Conservation (phyloP, 192 early-diverging fungal species). For the Linnemannia schmuckeri region DNA sequence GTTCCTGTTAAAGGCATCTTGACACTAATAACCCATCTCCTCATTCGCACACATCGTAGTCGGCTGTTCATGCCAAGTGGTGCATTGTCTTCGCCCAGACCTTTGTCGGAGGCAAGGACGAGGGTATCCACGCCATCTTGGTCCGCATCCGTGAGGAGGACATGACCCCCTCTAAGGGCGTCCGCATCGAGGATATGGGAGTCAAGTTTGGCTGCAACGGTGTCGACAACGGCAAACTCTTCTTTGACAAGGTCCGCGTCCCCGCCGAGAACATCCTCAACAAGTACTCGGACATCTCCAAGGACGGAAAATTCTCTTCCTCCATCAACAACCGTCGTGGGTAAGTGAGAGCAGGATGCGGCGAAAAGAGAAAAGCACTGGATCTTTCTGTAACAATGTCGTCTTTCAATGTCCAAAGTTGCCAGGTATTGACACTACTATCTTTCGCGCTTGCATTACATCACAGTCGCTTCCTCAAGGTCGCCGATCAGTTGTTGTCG, state of each 20-base stretch:
- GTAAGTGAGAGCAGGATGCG: constrained; percentile 17
- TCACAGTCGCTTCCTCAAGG: constrained; percentile 77
- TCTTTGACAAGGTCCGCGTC: constrained; percentile 66
- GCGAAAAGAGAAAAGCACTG: no score
- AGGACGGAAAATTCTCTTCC: constrained; percentile 70
- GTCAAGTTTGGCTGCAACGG: constrained; percentile 79
- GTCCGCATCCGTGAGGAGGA: constrained; percentile 82
- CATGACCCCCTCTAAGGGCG: constrained; percentile 72
- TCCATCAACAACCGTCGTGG: constrained; percentile 67
- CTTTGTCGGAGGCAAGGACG: constrained; percentile 73
- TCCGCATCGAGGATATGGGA: constrained; percentile 83
- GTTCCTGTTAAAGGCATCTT: neutral
- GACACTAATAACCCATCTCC: neutral
- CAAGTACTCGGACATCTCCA: constrained; percentile 71
- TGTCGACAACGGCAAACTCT: constrained; percentile 81
- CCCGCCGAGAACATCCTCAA: constrained; percentile 78
- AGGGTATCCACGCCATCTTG: constrained; percentile 81
- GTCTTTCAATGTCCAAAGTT: neutral
- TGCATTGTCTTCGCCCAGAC: constrained; percentile 83
- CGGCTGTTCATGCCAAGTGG: constrained; percentile 79
- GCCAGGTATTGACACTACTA: neutral
- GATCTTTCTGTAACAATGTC: neutral
- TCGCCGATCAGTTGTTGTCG: constrained; percentile 81
- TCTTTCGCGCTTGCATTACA: neutral
- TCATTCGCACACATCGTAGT: constrained; percentile 23